A percentile compares a stretch with the other conserved stretches of the same genome.
These are phyloP conservation scores for Colletotrichum kahawae DNA, from an alignment of 2,329 filamentous ascomycete genomes.

Conservation along the genomic window DNA sequence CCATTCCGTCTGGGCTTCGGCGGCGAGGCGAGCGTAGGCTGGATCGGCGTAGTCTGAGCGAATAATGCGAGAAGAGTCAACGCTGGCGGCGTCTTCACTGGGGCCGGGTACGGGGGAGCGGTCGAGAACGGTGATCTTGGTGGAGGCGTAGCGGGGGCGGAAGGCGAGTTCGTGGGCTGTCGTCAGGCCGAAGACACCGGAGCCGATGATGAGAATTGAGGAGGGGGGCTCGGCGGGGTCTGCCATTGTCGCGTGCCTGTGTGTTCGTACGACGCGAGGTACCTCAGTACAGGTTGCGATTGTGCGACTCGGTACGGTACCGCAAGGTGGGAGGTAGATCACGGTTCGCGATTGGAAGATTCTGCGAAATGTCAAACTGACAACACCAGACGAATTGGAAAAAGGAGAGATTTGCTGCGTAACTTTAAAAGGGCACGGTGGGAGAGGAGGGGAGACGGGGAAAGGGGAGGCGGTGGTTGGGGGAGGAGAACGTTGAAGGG, in stretches of 20 bases:
- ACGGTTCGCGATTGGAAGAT: not conserved
- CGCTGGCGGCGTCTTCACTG: constrained; percentile 62
- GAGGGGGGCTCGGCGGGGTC: constrained; percentile 32
- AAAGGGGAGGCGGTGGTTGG: not conserved
- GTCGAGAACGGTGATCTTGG: constrained; percentile 65
- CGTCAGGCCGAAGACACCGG: constrained; percentile 67
- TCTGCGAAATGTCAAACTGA: not conserved
- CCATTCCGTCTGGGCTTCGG: constrained; percentile 73
- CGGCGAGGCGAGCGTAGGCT: constrained; percentile 77
- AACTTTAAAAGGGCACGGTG: not conserved
- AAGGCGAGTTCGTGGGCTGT: constrained; percentile 72
- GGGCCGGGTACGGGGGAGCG: constrained; percentile 52
- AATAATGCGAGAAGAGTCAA: constrained; percentile 69
- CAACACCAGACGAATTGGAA: not conserved
- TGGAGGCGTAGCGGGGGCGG: constrained; percentile 58
- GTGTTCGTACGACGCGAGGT: not conserved
- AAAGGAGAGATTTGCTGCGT: not conserved
- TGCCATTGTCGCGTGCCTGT: not conserved
- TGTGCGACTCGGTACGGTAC: not conserved
- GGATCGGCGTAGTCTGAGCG: constrained; percentile 81
- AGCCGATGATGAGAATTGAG: constrained; percentile 71
- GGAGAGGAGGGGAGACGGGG: not conserved
- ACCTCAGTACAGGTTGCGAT: not conserved
- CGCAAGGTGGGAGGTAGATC: not conserved
- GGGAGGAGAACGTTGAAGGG: not conserved